Evolutionary conservation across 176 grass and related monocot species (phyloP).

Genomic region (Zizania latifolia): DNA sequence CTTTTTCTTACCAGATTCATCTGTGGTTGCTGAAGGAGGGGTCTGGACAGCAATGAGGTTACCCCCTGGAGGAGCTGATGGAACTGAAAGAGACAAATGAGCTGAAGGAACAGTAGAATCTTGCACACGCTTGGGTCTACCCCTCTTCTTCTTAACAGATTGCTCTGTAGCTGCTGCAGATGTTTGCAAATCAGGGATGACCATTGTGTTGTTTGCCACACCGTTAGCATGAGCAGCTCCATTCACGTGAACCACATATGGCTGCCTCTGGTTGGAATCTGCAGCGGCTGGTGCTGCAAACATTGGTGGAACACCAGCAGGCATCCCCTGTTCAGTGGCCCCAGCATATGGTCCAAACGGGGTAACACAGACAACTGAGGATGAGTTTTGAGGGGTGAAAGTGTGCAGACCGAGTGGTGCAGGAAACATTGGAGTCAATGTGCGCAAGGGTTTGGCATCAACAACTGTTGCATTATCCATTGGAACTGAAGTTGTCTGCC

Average conservation of each 20-base stretch:
- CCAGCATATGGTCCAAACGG: conserved; percentile 56
- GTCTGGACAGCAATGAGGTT: conserved; percentile 14
- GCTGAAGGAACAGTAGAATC: conserved; percentile 16
- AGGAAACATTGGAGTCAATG: conserved; percentile 82
- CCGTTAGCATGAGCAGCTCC: conserved; percentile 35
- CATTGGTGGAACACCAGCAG: conserved; percentile 36
- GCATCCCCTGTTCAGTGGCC: conserved; percentile 25
- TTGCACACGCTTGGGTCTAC: conserved; percentile 25
- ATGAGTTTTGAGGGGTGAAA: conserved; percentile 50
- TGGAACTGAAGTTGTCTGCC: conserved; percentile 16
- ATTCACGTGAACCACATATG: conserved; percentile 11
- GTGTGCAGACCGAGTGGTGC: conserved; percentile 60
- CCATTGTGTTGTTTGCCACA: neutral
- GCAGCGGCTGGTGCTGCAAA: conserved; percentile 13
- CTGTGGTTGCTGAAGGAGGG: conserved; percentile 14
- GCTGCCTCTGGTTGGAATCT: conserved; percentile 23
- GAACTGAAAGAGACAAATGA: neutral
- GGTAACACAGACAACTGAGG: conserved; percentile 64
- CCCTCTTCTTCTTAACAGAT: conserved; percentile 42
- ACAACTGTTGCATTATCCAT: conserved; percentile 40
- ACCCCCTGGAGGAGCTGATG: conserved; percentile 21
- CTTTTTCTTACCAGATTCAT: conserved; percentile 37
- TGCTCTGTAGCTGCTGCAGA: conserved; percentile 12
- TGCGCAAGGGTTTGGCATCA: conserved; percentile 76
- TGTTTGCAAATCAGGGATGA: conserved; percentile 14